Percentiles rank a stretch among this genome's conserved stretches.
phyloP scores from a whole-genome alignment of 2,329 filamentous ascomycete species.

The Penicillium hesseltinei region DNA sequence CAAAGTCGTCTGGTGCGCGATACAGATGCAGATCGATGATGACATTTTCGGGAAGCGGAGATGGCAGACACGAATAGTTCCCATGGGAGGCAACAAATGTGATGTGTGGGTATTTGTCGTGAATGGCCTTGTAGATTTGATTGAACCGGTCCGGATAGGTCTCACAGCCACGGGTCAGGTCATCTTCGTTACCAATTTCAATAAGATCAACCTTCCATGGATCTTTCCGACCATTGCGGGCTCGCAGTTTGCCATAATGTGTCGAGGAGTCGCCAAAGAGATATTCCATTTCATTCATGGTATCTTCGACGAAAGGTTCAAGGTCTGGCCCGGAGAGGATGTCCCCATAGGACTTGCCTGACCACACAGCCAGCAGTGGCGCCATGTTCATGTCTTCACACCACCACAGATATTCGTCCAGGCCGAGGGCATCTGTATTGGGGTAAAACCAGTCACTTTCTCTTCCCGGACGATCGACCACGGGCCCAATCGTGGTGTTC shows the following conservation, averaged over 20 bases:
- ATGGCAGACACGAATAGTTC: slow-evolving; percentile 29
- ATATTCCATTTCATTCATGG: slow-evolving; percentile 63
- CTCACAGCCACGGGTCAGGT: slow-evolving; percentile 52
- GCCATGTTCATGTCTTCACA: slow-evolving; percentile 60
- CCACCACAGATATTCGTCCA: slow-evolving; percentile 61
- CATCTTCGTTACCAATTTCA: slow-evolving; percentile 68
- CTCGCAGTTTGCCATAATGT: slow-evolving; percentile 57
- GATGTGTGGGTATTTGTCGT: slow-evolving; percentile 54
- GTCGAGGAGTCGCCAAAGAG: slow-evolving; percentile 55
- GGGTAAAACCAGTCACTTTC: slow-evolving; percentile 59
- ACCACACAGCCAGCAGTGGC: slow-evolving; percentile 57
- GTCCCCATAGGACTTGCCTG: slow-evolving; percentile 54
- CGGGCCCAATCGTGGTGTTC: slow-evolving; percentile 45
- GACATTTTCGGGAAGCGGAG: slow-evolving; percentile 36
- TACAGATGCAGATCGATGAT: slow-evolving; percentile 55
- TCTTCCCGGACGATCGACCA: slow-evolving; percentile 52
- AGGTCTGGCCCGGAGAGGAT: slow-evolving; percentile 52
- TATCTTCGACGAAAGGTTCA: slow-evolving; percentile 57
- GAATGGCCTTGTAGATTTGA: slow-evolving; percentile 59
- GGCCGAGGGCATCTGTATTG: slow-evolving; percentile 61
- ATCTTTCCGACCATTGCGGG: slow-evolving; percentile 57
- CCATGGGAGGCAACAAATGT: slow-evolving; percentile 53
- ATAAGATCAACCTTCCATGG: slow-evolving; percentile 61
- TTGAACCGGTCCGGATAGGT: slow-evolving; percentile 58
- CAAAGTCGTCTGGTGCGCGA: slow-evolving; percentile 50